Percentiles rank a stretch among this genome's conserved stretches.
Conservation (phyloP, 164 flowering plant species). For the Chimonanthus praecox region DNA sequence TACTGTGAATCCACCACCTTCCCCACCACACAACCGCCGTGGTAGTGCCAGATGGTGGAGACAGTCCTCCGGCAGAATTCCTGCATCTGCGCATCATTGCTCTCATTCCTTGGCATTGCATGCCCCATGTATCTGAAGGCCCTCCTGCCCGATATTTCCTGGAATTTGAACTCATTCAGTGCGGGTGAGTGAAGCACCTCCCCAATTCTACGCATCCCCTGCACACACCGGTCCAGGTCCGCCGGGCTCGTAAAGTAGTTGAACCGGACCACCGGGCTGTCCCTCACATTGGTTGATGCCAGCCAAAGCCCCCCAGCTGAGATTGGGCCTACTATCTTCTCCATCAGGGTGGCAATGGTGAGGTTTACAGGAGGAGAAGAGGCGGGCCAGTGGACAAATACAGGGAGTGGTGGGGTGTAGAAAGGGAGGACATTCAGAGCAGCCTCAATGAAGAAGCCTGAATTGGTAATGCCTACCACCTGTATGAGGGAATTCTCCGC, state of each 20-base stretch:
- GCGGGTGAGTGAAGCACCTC: conserved; percentile 43
- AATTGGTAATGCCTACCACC: conserved; percentile 73
- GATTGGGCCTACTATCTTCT: conserved; percentile 60
- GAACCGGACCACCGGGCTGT: conserved; percentile 69
- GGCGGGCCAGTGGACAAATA: too few relatives aligned
- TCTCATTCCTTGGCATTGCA: conserved; percentile 45
- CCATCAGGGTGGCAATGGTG: conserved; percentile 75
- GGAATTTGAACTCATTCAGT: conserved; percentile 56
- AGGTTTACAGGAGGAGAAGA: conserved; percentile 9
- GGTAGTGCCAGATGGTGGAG: conserved; percentile 95
- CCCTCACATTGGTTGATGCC: conserved; percentile 59
- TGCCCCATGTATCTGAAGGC: conserved; percentile 65
- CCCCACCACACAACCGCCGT: conserved; percentile 81
- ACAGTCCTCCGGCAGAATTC: conserved; percentile 77
- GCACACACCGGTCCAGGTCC: conserved; percentile 57
- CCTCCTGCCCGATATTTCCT: conserved; percentile 34
- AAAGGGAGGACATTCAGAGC: conserved; percentile 66
- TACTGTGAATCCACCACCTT: conserved; percentile 59
- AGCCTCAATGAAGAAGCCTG: conserved; percentile 63
- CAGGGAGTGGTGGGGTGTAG: neutral
- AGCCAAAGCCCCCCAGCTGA: conserved; percentile 59
- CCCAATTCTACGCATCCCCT: conserved; percentile 57
- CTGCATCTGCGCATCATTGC: conserved; percentile 34
- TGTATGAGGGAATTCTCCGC: conserved; percentile 72
- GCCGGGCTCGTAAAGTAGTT: conserved; percentile 63